Conservation (phyloP, 495 filamentous ascomycete genomes). For the Lasiosphaeriaceae sp. region DNA sequence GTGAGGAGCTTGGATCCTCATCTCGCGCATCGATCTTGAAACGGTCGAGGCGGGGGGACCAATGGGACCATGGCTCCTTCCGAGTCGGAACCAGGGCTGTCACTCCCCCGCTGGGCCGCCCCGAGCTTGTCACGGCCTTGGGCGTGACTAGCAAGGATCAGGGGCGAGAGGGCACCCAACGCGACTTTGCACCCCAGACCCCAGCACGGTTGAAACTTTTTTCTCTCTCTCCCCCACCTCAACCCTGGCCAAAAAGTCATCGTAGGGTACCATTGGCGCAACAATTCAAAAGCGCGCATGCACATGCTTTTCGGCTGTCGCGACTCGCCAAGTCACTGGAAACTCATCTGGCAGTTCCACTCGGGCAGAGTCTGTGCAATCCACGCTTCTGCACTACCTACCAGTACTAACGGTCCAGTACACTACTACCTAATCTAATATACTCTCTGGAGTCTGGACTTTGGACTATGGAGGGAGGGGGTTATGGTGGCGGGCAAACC, state of each 20-base stretch:
- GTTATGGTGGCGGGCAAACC: background rate
- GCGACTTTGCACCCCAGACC: background rate
- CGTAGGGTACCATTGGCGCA: too few species aligned
- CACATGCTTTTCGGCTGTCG: too few species aligned
- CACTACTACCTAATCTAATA: too few species aligned
- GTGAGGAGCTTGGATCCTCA: background rate
- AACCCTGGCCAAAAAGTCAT: too few species aligned
- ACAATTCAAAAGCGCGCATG: too few species aligned
- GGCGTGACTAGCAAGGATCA: constrained; percentile 12
- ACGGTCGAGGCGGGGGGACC: constrained; percentile 14
- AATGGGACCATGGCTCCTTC: constrained; percentile 18
- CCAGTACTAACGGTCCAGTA: too few species aligned
- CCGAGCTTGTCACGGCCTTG: background rate
- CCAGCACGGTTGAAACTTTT: background rate
- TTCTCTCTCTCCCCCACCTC: background rate
- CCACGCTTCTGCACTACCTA: too few species aligned
- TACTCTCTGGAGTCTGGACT: too few species aligned
- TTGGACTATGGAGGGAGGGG: too few species aligned
- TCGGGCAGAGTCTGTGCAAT: too few species aligned
- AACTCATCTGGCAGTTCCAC: too few species aligned
- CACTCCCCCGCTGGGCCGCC: constrained; percentile 14
- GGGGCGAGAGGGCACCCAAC: background rate
- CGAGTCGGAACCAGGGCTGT: constrained; percentile 8
- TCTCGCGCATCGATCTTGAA: constrained; percentile 13
- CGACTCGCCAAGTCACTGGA: too few species aligned